Evolutionary conservation across 176 grass and related monocot genomes (phyloP).

Genomic region (Dactylis glomerata): DNA sequence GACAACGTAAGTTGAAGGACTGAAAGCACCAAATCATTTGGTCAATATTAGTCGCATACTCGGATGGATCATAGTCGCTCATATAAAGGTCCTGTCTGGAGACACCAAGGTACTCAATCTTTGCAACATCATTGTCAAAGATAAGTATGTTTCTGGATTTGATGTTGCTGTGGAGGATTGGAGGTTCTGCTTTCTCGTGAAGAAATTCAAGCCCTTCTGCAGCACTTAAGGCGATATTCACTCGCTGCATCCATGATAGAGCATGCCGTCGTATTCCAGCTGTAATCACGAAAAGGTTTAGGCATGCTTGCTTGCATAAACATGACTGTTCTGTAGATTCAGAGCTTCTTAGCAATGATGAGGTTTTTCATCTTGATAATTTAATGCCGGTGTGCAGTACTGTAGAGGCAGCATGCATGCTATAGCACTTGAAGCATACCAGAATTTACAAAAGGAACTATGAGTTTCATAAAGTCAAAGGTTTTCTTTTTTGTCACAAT

Average conservation of each 20-base stretch:
- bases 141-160: conserved; percentile 66
- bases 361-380: too few species aligned
- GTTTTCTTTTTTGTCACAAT: too few species aligned
- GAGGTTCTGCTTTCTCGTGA: conserved; percentile 43
- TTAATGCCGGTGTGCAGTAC: too few species aligned
- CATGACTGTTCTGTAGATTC: background rate
- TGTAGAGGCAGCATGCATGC: too few species aligned
- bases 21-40: background rate
- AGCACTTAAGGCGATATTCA: conserved; percentile 38
- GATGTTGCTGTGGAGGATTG: conserved; percentile 44
- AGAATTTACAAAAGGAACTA: too few species aligned
- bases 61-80: background rate
- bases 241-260: conserved; percentile 45
- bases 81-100: background rate
- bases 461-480: too few species aligned
- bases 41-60: background rate
- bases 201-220: conserved; percentile 56
- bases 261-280: too few species aligned
- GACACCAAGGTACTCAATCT: conserved; percentile 41
- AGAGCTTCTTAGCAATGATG: too few species aligned
- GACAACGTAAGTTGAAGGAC: background rate
- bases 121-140: conserved; percentile 46
- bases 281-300: too few species aligned
- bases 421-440: too few species aligned
- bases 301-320: too few species aligned